phyloP scores from a whole-genome alignment of 176 grass and related monocot genomes.

The Tillandsia fasciculata region DNA sequence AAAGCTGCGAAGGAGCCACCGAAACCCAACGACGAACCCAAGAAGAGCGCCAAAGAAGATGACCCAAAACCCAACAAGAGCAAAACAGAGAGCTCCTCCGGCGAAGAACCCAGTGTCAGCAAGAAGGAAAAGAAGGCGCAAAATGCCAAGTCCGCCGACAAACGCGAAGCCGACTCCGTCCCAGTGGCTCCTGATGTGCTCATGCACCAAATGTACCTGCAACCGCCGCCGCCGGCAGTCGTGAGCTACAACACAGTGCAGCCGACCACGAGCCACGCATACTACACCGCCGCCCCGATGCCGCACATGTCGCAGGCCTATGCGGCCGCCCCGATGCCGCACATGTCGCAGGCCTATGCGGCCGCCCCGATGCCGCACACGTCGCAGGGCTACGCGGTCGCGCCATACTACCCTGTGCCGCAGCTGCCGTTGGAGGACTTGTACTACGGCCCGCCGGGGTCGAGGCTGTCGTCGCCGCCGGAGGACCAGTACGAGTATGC shows the following conservation, averaged over 20 bases:
- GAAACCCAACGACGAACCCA: slow-evolving; percentile 5
- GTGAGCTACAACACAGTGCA: slow-evolving; percentile 51
- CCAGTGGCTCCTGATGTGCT: not conserved
- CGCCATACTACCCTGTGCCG: slow-evolving; percentile 19
- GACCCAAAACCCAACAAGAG: slow-evolving; percentile 1
- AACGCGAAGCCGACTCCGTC: slow-evolving; percentile 12
- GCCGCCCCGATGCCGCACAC: not conserved
- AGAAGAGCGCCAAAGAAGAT: slow-evolving; percentile 7
- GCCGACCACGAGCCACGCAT: slow-evolving; percentile 36
- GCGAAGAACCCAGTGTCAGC: not conserved
- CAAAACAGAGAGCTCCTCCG: not conserved
- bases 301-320: slow-evolving; percentile 23
- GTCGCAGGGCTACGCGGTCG: slow-evolving; percentile 26
- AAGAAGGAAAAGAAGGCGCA: slow-evolving; percentile 8
- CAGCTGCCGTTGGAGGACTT: slow-evolving; percentile 25
- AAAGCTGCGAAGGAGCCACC: not conserved
- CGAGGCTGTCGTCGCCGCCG: slow-evolving; percentile 33
- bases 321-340: no score
- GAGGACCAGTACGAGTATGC: slow-evolving; percentile 28
- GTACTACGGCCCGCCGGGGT: slow-evolving; percentile 39
- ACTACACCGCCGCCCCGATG: slow-evolving; percentile 33
- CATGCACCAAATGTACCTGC: not conserved
- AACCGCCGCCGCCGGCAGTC: slow-evolving; percentile 17
- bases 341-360: no score
- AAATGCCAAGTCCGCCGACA: not conserved